Base-by-base conservation (phyloP, 2,329 filamentous ascomycete species). In the Botryotinia globosa region DNA sequence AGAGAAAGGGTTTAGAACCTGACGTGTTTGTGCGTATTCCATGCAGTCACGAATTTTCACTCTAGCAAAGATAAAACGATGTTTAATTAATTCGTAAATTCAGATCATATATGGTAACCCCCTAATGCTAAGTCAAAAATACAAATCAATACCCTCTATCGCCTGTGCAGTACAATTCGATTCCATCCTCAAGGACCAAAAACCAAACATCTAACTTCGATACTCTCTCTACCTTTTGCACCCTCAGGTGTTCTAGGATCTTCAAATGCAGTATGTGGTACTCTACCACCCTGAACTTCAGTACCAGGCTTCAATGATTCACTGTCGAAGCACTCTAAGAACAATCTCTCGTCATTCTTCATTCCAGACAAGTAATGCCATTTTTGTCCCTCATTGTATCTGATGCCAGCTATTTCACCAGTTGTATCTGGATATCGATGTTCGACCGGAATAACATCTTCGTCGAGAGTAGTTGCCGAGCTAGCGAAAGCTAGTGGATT, bases 181-280 rank as follows among this genome's bases (percentile, higher is more conserved):
- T 32, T 16, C 14, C 0, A 56, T 25, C 2, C 34, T 56, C 48
- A 80, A 69, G 78, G 78, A 22, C 91, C 92, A 85, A 97, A 97
- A 0, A 97, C 92, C 81, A 97, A 84, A 51, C 92, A 90, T 77
- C 94, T 87, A 25, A 97, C 92, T 82, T 98, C 94, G 80, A 98
- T 97, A 80, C 94, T 97, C 85, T 97, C 92, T 76, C 94, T 87
- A 0, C 87, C 88, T 75, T 90, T 89, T 7, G 92, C 93, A 63
- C 90, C 91, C 29, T 85, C 83, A 4, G 89, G 87, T 1, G 92
- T 93, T 74, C 90, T 84, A 2, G 92, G 91, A 80, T 97, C 92
- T 56, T 86, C 84, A 82, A 97, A 98, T 0, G 94, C 94, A 16
- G 81, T 78, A 76, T 82, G 74, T 12, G 82, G 90, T 65, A 88